Conservation (phyloP, 2,329 filamentous ascomycete species). For the Pseudocercospora cruenta region DNA sequence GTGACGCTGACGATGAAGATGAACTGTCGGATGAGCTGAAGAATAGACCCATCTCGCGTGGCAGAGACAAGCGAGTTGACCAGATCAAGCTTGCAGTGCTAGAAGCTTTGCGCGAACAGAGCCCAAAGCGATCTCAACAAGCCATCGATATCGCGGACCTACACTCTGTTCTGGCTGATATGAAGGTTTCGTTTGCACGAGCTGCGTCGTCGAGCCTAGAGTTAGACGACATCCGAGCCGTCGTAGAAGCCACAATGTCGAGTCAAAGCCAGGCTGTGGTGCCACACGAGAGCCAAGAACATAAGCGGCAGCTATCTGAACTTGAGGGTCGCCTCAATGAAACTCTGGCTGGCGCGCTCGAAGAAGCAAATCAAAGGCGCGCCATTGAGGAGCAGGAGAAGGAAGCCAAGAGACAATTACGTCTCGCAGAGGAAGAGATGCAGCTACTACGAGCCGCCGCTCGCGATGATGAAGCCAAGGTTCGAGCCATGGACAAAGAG, state of each 20-base stretch:
- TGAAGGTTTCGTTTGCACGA: constrained; percentile 53
- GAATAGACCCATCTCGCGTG: constrained; percentile 74
- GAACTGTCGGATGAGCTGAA: constrained; percentile 63
- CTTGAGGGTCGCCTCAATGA: constrained; percentile 39
- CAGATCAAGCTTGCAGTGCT: constrained; percentile 67
- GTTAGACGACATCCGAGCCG: constrained; percentile 47
- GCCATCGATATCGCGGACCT: constrained; percentile 43
- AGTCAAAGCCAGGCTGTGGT: constrained; percentile 36
- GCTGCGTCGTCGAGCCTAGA: constrained; percentile 50
- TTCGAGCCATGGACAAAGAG: constrained; percentile 49
- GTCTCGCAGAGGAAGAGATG: constrained; percentile 55
- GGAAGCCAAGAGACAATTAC: constrained; percentile 49
- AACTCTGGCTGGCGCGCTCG: constrained; percentile 41
- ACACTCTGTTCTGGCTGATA: constrained; percentile 52
- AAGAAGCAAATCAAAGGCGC: constrained; percentile 47
- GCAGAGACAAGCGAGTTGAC: constrained; percentile 76
- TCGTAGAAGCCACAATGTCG: constrained; percentile 41
- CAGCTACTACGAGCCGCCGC: constrained; percentile 48
- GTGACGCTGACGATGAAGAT: constrained; percentile 90
- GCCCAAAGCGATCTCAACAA: constrained; percentile 30
- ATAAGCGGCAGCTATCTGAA: constrained; percentile 35
- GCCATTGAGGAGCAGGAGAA: constrained; percentile 49
- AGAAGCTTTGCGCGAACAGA: constrained; percentile 61
- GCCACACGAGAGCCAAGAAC: constrained; percentile 30
- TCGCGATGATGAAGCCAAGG: constrained; percentile 47